Conservation (phyloP, 805 yeast genomes). For the Torulaspora quercuum region DNA sequence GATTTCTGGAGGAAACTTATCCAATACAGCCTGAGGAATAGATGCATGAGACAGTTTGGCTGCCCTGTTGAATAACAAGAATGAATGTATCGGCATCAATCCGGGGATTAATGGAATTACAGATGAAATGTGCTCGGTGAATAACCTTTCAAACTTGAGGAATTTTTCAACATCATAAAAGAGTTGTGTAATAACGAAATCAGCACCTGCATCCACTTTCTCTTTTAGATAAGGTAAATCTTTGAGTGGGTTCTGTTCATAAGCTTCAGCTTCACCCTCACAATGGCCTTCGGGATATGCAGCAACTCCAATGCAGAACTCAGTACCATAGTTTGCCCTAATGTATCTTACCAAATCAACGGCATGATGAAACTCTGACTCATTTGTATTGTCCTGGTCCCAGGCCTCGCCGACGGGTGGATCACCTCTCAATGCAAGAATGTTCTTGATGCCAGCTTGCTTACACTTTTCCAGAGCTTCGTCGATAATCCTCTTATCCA, state of each 20-base stretch:
- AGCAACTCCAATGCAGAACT: slow-evolving; percentile 93
- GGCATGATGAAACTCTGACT: slow-evolving; percentile 68
- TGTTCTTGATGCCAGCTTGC: slow-evolving; percentile 75
- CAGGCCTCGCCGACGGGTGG: slow-evolving; percentile 67
- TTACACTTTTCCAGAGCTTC: slow-evolving; percentile 71
- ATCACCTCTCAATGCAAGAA: slow-evolving; percentile 92
- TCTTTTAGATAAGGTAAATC: slow-evolving; percentile 81
- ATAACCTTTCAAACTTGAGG: slow-evolving; percentile 54
- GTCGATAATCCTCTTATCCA: slow-evolving; percentile 72
- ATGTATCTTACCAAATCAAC: slow-evolving; percentile 84
- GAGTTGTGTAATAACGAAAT: slow-evolving; percentile 85
- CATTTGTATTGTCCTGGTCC: slow-evolving; percentile 34
- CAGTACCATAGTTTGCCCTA: slow-evolving; percentile 63
- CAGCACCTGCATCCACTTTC: slow-evolving; percentile 92
- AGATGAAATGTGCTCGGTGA: slow-evolving; percentile 42
- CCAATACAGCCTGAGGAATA: slow-evolving; percentile 58
- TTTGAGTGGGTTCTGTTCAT: slow-evolving; percentile 57
- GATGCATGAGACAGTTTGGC: slow-evolving; percentile 85
- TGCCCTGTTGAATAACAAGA: slow-evolving; percentile 76
- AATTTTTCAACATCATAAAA: slow-evolving; percentile 85
- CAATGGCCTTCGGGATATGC: slow-evolving; percentile 98
- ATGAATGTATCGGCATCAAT: slow-evolving; percentile 86
- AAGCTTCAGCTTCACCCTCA: slow-evolving; percentile 65
- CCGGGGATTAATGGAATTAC: slow-evolving; percentile 75
- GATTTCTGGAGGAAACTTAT: slow-evolving; percentile 51